These are phyloP conservation scores for Yarrowia osloensis DNA, from an alignment of 805 yeast species.

Conservation along the genomic window DNA sequence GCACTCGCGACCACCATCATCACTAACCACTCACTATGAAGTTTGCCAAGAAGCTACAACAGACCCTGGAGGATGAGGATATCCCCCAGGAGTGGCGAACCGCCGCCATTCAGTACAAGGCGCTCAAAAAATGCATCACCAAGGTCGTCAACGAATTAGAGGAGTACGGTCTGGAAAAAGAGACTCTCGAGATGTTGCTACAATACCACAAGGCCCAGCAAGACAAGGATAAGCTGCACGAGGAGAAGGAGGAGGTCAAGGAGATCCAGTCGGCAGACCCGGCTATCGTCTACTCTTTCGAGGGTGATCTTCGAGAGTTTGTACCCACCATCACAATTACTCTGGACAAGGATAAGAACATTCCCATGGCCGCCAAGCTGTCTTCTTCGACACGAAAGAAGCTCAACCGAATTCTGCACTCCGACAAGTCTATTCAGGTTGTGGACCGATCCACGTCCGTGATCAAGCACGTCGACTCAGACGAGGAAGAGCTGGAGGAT, in stretches of 20 bases:
- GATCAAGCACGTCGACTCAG: constrained; percentile 19
- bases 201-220: constrained; percentile 35
- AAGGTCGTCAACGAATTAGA: constrained; percentile 65
- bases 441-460: constrained; percentile 15
- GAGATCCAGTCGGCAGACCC: constrained; percentile 16
- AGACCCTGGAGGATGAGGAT: constrained; percentile 58
- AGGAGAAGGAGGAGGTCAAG: constrained; percentile 2
- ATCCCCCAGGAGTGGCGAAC: constrained; percentile 69
- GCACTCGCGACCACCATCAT: neutral
- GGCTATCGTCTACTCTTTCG: constrained; percentile 35
- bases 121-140: constrained; percentile 65
- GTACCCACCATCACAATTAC: constrained; percentile 38
- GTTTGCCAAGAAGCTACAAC: constrained; percentile 72
- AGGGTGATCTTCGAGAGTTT: constrained; percentile 36
- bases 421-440: constrained; percentile 21
- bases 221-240: constrained; percentile 17
- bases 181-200: constrained; percentile 42
- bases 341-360: constrained; percentile 34
- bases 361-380: constrained; percentile 34
- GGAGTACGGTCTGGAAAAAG: constrained; percentile 57
- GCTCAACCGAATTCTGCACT: constrained; percentile 30
- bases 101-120: constrained; percentile 71
- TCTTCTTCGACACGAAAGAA: constrained; percentile 33
- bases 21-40: constrained; percentile 51
- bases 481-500: constrained; percentile 18